Percentiles rank a stretch among this genome's conserved stretches.
Evolutionary conservation across 139 green algal genomes (phyloP).

Genomic region (Micractinium sp.): DNA sequence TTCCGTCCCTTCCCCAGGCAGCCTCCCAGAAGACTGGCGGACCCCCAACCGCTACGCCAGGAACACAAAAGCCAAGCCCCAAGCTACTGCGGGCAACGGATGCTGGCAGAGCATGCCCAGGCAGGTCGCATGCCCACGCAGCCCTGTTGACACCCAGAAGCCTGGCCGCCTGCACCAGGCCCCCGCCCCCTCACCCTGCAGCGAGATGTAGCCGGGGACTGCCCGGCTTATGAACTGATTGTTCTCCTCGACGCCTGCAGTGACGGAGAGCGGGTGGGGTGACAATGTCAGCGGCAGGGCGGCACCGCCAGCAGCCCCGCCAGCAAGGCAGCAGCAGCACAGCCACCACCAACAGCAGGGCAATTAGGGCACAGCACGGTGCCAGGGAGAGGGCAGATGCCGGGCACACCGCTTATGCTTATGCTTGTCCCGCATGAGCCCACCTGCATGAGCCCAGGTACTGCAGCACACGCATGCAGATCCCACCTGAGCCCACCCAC

Average conservation of each 20-base stretch:
- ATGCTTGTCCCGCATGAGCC: background rate
- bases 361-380: background rate
- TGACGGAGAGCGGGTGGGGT: background rate
- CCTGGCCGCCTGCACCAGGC: background rate
- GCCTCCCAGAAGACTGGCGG: too few species aligned
- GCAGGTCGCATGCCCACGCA: background rate
- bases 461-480: background rate
- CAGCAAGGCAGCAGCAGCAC: too few species aligned
- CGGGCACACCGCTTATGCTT: background rate
- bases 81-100: too few species aligned
- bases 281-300: background rate
- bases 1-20: too few species aligned
- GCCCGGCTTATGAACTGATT: background rate
- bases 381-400: background rate
- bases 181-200: background rate
- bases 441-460: conserved; percentile 23
- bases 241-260: conserved; percentile 12
- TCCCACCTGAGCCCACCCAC: background rate
- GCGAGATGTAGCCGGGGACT: background rate
- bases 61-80: too few species aligned
- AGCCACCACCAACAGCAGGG: too few species aligned
- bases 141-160: background rate
- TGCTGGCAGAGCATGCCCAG: background rate
- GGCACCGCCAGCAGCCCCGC: background rate
- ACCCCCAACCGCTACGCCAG: too few species aligned